A percentile compares a stretch with the other conserved stretches of the same genome.
phyloP scores from a whole-genome alignment of 495 filamentous ascomycete genomes.

The Neurospora sp. region DNA sequence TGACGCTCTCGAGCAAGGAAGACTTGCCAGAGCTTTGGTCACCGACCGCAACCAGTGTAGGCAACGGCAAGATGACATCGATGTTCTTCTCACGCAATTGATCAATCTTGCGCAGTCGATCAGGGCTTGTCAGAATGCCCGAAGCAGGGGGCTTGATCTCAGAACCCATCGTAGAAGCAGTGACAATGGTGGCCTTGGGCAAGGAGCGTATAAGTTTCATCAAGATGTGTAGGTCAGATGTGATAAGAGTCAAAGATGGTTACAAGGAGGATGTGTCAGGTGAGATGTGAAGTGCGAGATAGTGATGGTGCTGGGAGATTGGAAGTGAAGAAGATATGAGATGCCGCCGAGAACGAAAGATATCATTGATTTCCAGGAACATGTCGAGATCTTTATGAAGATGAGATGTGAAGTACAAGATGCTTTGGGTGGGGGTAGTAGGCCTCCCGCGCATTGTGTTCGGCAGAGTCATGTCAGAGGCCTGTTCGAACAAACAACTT shows the following conservation, averaged over 20 bases:
- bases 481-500: background rate
- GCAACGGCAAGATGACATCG: slow-evolving; percentile 27
- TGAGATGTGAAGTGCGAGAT: background rate
- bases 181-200: fast-evolving
- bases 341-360: background rate
- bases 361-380: fast-evolving
- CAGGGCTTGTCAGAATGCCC: slow-evolving; percentile 9
- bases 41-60: slow-evolving; percentile 37
- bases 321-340: fast-evolving
- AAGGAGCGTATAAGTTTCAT: background rate
- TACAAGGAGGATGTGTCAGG: background rate
- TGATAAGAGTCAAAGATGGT: background rate
- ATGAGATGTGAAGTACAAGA: fast-evolving
- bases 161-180: background rate
- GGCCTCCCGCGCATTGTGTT: background rate
- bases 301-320: background rate
- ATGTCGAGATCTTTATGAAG: background rate
- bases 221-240: background rate
- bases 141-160: background rate
- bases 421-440: background rate
- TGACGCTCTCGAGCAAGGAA: slow-evolving; percentile 39
- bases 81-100: slow-evolving; percentile 30
- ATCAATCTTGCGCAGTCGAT: slow-evolving; percentile 26
- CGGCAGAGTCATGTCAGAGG: background rate
- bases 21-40: slow-evolving; percentile 42